A percentile compares a stretch with the other conserved stretches of the same genome.
Evolutionary conservation across 768 basidiomycete genomes (phyloP).

Genomic region (Podaxis mareebaensis): DNA sequence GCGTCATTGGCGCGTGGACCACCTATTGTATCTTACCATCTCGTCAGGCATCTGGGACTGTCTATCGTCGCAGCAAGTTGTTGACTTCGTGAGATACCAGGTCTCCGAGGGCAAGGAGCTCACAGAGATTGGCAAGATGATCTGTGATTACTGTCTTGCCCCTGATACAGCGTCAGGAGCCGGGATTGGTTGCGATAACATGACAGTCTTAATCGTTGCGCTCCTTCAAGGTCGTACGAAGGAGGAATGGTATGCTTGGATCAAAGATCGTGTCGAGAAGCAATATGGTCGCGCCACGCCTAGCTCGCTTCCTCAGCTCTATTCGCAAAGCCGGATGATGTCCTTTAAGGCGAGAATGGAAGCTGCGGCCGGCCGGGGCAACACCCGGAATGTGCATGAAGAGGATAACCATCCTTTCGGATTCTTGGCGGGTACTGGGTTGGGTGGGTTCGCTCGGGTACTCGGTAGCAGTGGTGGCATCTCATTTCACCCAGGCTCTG

Average conservation of each 20-base stretch:
- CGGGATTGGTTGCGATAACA: conserved; percentile 98
- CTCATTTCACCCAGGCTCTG: conserved; percentile 58
- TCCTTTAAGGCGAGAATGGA: conserved; percentile 65
- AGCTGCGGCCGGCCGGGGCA: conserved; percentile 48
- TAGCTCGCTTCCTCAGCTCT: conserved; percentile 71
- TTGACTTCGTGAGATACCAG: conserved; percentile 84
- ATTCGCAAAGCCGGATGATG: conserved; percentile 61
- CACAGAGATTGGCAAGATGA: conserved; percentile 80
- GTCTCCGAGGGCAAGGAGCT: conserved; percentile 80
- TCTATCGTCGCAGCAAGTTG: conserved; percentile 86
- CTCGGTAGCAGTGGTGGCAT: conserved; percentile 52
- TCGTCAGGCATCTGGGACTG: conserved; percentile 97
- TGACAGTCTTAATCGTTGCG: conserved; percentile 93
- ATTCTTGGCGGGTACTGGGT: conserved; percentile 10
- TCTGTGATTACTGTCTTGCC: conserved; percentile 92
- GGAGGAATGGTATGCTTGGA: conserved; percentile 91
- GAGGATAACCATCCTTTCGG: conserved; percentile 21
- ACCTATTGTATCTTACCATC: conserved; percentile 4
- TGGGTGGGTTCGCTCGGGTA: conserved; percentile 24
- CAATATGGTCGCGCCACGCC: conserved; percentile 82
- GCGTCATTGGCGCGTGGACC: conserved; percentile 7
- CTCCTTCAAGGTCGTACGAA: conserved; percentile 84
- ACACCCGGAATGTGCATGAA: conserved; percentile 21
- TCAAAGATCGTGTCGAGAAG: conserved; percentile 77
- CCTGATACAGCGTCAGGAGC: conserved; percentile 88